These are phyloP conservation scores for Calophaca sinica DNA, from an alignment of 306 rosid genomes.

Conservation along the genomic window DNA sequence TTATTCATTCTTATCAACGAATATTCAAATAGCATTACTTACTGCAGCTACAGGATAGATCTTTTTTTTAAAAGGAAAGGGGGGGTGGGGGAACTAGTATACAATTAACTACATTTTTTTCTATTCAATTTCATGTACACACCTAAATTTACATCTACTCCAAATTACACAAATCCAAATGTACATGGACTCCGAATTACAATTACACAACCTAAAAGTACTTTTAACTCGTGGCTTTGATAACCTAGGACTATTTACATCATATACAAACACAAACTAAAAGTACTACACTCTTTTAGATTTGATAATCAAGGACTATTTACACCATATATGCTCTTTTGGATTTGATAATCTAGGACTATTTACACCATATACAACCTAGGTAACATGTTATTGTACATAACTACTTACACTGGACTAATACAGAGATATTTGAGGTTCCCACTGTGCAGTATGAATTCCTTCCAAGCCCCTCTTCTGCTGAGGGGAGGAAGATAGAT, in stretches of 20 bases:
- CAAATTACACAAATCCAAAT: not conserved
- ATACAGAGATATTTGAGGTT: slow-evolving; percentile 9
- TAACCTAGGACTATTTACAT: slow-evolving; percentile 6
- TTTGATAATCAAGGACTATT: slow-evolving; percentile 35
- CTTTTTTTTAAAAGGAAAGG: too few species aligned
- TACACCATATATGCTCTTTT: slow-evolving; percentile 33
- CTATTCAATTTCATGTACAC: slow-evolving; percentile 22
- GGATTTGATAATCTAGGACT: slow-evolving; percentile 36
- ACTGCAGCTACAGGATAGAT: too few species aligned
- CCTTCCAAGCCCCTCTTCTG: slow-evolving; percentile 40
- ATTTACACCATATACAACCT: slow-evolving; percentile 41
- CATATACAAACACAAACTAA: slow-evolving; percentile 19
- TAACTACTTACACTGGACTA: slow-evolving; percentile 38
- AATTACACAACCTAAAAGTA: not conserved
- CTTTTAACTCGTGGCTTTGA: not conserved
- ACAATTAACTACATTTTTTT: not conserved
- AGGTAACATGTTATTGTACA: slow-evolving; percentile 33
- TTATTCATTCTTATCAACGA: too few species aligned
- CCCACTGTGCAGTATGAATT: slow-evolving; percentile 38
- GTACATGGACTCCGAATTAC: slow-evolving; percentile 4
- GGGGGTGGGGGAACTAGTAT: too few species aligned
- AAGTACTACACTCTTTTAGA: slow-evolving; percentile 18
- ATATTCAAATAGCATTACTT: too few species aligned
- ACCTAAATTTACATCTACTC: not conserved
- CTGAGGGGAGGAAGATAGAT: slow-evolving; percentile 26